Evolutionary conservation across 2,329 filamentous ascomycete species (phyloP), one percentile per base, ranked within the genome.

Genomic region (Parafenestella ontariensis): DNA sequence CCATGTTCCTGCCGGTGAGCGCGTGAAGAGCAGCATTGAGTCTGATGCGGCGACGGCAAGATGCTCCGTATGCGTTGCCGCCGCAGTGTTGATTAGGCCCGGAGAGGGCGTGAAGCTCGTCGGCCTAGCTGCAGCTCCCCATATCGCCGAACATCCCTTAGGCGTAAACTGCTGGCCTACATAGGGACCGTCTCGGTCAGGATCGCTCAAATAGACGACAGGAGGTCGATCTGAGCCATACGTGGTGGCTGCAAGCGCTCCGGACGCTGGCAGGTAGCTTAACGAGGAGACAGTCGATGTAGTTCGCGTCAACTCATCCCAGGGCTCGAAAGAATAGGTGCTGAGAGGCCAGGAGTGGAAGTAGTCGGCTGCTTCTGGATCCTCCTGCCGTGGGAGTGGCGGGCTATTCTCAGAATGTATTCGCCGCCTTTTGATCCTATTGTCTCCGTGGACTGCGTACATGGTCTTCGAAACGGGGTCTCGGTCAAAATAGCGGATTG

Each of bases 201-300:
- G 66, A 34, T 71, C 63, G 24, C 64, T 61, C 26, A 74, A 53
- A 40, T 65, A 62, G 15, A 75, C 52, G 23, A 58, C 58, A 3
- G 74, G 70, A 1, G 69, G 58, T 2, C 68, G 48, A 40, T 70
- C 65, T 1, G 64, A 65, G 20, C 74, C 74, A 11, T 59, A 56
- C 2, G 69, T 70, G 2, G 74, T 75, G 3, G 62, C 61, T 11
- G 69, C 68, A 5, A 76, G 50, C 0, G 68, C 67, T 2, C 70
- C 62, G 0, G 71, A 69, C 2, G 54, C 48, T 3, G 68, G 69
- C 11, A 73, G 49, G 28, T 71, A 69, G 33, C 58, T 61, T 1
- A 74, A 31, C 1, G 72, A 74, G 0, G 74, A 76, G 29, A 74
- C 58, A 2, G 60, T 54, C 1, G 71, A 75, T 0, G 64, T 69